Base-by-base conservation (phyloP, 306 rosid species). In the Boehmeria nivea region DNA sequence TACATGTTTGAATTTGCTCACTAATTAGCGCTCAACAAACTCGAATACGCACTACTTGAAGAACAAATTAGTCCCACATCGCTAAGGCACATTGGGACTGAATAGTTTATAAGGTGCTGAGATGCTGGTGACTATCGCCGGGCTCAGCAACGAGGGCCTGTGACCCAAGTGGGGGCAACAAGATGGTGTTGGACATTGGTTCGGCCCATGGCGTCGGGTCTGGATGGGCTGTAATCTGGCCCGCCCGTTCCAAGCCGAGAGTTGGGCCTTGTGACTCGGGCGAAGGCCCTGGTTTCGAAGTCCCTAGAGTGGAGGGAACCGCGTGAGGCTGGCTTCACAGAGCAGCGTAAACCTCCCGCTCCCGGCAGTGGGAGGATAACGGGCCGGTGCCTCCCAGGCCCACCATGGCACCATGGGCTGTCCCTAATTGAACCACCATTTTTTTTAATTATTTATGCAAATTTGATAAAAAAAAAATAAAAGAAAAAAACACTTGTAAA, bases 241-340 rank as follows among this genome's bases (percentile, higher is more conserved):
- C 45, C n/a, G 45, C 45, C 45, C 45, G 45, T 14, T 40, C 45
- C 45, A 40, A 40, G 45, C 45, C 45, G 45, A n/a, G 17, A 40
- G 45, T 40, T 4, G 45, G 45, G 45, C 45, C n/a, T 5, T 14
- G 45, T 5, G 12, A 14, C 1, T 14, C 17, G 6, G 45, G 45
- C 45, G 45, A 40, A 40, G 45, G 45, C 45, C 45, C n/a, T 3
- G 45, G 17, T 4, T 5, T 40, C 45, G 12, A 5, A n/a, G 45
- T 14, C 17, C n/a, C 45, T 40, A 40, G 45, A 40, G 45, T 11
- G 45, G 45, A 40, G 45, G 45, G 45, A 5, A 40, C 4, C 3
- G 45, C 45, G 45, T 40, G 16, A 40, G 45, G 45, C 45, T 40
- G 45, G 45, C 2, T 40, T 40, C 45, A 40, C 45, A 40, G 45